phyloP scores from a whole-genome alignment of 768 basidiomycete genomes.

The Leucosporidium scottii region DNA sequence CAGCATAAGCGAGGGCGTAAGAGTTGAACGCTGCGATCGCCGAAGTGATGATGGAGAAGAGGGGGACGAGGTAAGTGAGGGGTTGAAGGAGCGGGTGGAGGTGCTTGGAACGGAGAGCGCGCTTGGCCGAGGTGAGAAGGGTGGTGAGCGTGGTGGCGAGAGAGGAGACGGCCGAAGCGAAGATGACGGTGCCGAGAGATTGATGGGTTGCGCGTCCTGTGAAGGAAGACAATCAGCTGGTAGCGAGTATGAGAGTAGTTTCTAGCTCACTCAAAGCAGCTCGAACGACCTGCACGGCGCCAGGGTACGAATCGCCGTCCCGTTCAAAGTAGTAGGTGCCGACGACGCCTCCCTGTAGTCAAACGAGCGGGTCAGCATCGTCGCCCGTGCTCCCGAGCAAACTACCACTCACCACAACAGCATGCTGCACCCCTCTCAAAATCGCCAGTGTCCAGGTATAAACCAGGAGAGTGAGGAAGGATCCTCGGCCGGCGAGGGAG shows the following conservation, averaged over 20 bases:
- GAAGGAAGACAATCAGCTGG: slow-evolving; percentile 46
- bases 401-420: slow-evolving; percentile 49
- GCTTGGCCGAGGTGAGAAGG: slow-evolving; percentile 38
- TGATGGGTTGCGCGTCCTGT: slow-evolving; percentile 71
- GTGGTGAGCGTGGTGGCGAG: slow-evolving; percentile 56
- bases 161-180: slow-evolving; percentile 70
- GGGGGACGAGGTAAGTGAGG: slow-evolving; percentile 39
- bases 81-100: slow-evolving; percentile 39
- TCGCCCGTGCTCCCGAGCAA: no score
- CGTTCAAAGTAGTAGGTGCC: slow-evolving; percentile 85
- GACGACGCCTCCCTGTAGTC: slow-evolving; percentile 56
- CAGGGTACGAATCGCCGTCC: slow-evolving; percentile 43
- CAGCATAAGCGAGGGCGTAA: slow-evolving; percentile 65
- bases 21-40: slow-evolving; percentile 52
- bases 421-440: slow-evolving; percentile 67
- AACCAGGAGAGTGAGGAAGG: slow-evolving; percentile 49
- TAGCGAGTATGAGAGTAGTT: neutral
- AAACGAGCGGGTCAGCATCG: no score
- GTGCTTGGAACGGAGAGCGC: slow-evolving; percentile 17
- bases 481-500: slow-evolving; percentile 51
- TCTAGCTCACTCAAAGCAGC: slow-evolving; percentile 11
- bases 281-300: slow-evolving; percentile 15
- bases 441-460: slow-evolving; percentile 76
- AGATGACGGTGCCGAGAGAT: slow-evolving; percentile 69
- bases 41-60: slow-evolving; percentile 43